These are phyloP conservation scores for Geotrichum phurueaensis DNA, from an alignment of 1,139 yeast species.

Conservation along the genomic window DNA sequence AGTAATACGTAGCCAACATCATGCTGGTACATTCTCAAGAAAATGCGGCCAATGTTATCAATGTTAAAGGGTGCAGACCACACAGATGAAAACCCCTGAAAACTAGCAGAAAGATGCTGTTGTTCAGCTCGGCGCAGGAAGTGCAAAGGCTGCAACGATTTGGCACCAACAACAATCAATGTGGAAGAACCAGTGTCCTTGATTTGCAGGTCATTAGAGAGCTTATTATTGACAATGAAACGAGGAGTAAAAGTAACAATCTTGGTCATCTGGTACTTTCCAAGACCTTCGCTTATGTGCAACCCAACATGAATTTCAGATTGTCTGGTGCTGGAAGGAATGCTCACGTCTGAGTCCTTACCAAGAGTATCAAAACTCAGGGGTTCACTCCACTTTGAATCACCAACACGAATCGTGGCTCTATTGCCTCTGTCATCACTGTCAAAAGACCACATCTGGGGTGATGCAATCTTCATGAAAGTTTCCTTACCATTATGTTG, in stretches of 20 bases:
- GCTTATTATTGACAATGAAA: constrained; percentile 61
- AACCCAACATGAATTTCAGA: constrained; percentile 63
- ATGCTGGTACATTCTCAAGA: constrained; percentile 60
- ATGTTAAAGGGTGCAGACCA: constrained; percentile 90
- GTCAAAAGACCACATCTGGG: constrained; percentile 83
- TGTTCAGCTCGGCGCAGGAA: constrained; percentile 44
- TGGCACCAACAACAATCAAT: constrained; percentile 40
- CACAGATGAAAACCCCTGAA: constrained; percentile 44
- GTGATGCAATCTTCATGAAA: constrained; percentile 40
- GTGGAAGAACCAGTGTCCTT: constrained; percentile 52
- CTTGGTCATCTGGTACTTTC: constrained; percentile 70
- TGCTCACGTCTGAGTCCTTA: constrained; percentile 60
- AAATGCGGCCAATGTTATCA: constrained; percentile 76
- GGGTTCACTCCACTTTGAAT: constrained; percentile 70
- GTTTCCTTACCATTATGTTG: constrained; percentile 18
- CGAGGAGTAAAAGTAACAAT: constrained; percentile 80
- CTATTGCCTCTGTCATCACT: constrained; percentile 57
- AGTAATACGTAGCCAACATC: constrained; percentile 62
- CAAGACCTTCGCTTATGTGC: constrained; percentile 77
- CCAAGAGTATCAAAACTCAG: constrained; percentile 89
- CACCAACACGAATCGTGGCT: constrained; percentile 62
- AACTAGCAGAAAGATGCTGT: constrained; percentile 56
- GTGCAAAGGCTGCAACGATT: constrained; percentile 57
- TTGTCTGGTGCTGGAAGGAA: constrained; percentile 53
- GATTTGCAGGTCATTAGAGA: constrained; percentile 51